Conservation (phyloP, 164 flowering plant species). For the Berberis thunbergii region DNA sequence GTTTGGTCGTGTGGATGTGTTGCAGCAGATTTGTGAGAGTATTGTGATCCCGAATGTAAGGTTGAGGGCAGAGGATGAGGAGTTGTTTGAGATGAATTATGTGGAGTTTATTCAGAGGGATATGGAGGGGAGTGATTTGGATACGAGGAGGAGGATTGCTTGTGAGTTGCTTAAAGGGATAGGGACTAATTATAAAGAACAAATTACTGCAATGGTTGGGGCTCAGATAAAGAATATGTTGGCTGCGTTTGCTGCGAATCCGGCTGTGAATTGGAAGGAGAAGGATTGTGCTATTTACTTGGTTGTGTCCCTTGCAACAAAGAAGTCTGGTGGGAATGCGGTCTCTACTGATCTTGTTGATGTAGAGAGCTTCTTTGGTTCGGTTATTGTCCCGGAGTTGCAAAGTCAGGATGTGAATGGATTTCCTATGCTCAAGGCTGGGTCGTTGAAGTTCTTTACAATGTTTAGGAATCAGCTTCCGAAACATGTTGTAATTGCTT, state of each 20-base stretch:
- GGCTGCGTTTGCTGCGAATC: slow-evolving; percentile 47
- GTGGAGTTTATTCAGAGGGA: slow-evolving; percentile 87
- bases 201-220: slow-evolving; percentile 53
- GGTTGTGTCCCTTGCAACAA: slow-evolving; percentile 74
- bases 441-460: slow-evolving; percentile 82
- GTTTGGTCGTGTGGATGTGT: slow-evolving; percentile 46
- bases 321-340: slow-evolving; percentile 57
- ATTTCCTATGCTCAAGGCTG: slow-evolving; percentile 85
- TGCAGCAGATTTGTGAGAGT: slow-evolving; percentile 62
- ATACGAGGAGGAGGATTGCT: slow-evolving; percentile 90
- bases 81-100: slow-evolving; percentile 84
- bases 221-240: slow-evolving; percentile 55
- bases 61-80: slow-evolving; percentile 89
- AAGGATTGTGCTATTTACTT: slow-evolving; percentile 96
- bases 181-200: slow-evolving; percentile 58
- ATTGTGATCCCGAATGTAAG: slow-evolving; percentile 86
- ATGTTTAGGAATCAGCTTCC: slow-evolving; percentile 63
- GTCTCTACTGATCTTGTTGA: slow-evolving; percentile 74
- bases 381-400: slow-evolving; percentile 76
- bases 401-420: slow-evolving; percentile 60
- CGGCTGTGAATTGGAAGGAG: slow-evolving; percentile 75
- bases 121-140: slow-evolving; percentile 92
- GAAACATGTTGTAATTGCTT: slow-evolving; percentile 41
- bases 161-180: slow-evolving; percentile 94
- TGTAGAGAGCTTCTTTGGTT: slow-evolving; percentile 58